A percentile compares a stretch with the other conserved stretches of the same genome.
Evolutionary conservation across 345 rosid species (phyloP).

Genomic region (Gossypium arboreum): DNA sequence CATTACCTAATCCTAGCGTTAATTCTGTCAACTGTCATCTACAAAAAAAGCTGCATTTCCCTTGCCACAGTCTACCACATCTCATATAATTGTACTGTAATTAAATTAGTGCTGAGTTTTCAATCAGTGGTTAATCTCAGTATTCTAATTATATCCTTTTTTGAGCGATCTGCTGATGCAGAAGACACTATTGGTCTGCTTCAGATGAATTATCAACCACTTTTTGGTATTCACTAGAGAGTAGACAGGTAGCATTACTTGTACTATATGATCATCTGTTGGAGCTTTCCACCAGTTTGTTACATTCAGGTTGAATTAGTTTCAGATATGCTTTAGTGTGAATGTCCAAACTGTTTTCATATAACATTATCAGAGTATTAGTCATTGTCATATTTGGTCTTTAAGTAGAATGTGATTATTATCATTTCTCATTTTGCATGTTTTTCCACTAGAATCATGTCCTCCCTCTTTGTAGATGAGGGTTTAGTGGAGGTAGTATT

Average conservation of each 20-base stretch:
- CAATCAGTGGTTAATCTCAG: neutral
- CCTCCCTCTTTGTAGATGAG: neutral
- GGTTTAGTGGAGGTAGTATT: neutral
- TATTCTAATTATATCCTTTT: neutral
- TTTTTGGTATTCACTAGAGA: neutral
- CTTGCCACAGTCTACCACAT: neutral
- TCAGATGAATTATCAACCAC: neutral
- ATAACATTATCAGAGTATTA: neutral
- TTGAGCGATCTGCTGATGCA: neutral
- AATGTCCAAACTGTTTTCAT: no score
- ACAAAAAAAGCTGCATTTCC: neutral
- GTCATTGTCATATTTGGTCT: neutral
- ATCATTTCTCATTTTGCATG: neutral
- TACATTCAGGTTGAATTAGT: neutral
- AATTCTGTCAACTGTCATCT: neutral
- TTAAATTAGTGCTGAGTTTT: neutral
- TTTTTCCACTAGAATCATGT: neutral
- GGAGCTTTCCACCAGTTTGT: neutral
- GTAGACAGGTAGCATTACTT: neutral
- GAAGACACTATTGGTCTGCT: neutral
- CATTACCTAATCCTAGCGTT: neutral
- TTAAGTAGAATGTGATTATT: no score
- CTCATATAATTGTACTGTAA: neutral
- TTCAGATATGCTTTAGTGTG: neutral
- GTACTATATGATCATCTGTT: neutral